These are phyloP conservation scores for Citrus trifoliata DNA, from an alignment of 345 rosid species.

Conservation along the genomic window DNA sequence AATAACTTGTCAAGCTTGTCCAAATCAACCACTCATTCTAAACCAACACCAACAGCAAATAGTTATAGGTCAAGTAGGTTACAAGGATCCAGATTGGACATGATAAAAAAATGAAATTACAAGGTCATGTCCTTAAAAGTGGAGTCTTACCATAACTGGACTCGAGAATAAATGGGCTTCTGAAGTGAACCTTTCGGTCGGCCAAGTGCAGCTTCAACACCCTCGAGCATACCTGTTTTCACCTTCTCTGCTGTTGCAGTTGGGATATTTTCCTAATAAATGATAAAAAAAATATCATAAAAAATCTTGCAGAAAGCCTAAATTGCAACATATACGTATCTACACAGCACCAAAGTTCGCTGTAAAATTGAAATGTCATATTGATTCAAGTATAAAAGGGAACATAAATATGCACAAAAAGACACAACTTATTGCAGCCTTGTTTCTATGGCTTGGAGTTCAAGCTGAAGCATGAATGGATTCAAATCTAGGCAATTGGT, in stretches of 20 bases:
- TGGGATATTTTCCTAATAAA: constrained; percentile 33
- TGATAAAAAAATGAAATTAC: background rate
- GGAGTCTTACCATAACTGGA: constrained; percentile 71
- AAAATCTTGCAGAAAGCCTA: background rate
- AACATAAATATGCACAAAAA: background rate
- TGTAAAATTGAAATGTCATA: background rate
- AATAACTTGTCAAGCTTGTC: background rate
- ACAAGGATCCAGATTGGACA: background rate
- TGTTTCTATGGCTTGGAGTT: background rate
- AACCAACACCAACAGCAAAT: background rate
- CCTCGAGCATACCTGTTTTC: constrained; percentile 65
- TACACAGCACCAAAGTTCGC: background rate
- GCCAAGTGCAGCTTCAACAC: constrained; percentile 74
- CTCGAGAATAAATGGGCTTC: constrained; percentile 49
- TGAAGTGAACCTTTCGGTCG: constrained; percentile 59
- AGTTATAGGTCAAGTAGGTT: background rate
- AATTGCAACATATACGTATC: background rate
- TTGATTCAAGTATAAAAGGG: background rate
- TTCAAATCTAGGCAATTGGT: too few species aligned
- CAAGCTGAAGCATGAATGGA: too few species aligned
- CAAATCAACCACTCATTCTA: background rate
- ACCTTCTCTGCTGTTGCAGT: constrained; percentile 71
- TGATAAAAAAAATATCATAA: background rate
- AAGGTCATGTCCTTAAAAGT: background rate
- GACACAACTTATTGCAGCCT: background rate